Evolutionary conservation across 148 eudicot genomes (phyloP), one percentile per base, ranked within the genome.

Genomic region (Chenopodium quinoa): DNA sequence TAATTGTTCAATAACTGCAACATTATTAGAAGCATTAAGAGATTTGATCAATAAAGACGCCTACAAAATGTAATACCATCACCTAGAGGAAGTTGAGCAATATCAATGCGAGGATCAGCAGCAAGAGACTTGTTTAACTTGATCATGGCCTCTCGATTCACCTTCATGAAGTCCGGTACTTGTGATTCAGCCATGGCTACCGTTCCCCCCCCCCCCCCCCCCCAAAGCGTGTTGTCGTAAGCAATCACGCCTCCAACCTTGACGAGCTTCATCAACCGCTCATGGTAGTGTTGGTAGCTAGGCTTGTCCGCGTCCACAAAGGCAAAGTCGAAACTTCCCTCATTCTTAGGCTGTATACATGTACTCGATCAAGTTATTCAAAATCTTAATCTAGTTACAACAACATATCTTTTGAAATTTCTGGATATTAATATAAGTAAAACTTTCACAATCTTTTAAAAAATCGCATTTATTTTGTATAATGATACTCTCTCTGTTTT

Each of bases 231-330:
- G 80, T 92, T 89, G 77, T 91, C 96, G 22, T 88, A 91, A 9
- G 86, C 89, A 60, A 91, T 58, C 4, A 92, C n/a, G 8, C 96
- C 93, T 2, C 91, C 93, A 60, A 88, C 80, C 75, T 75, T 92
- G 20, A 92, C 80, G 29, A 92, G 78, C 71, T 89, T 90, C 62
- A 92, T 16, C 68, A 92, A 56, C 79, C 72, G 80, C 82, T 92
- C 90, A 17, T 92, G 93, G 78, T 91, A 92, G 19, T 88, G 84
- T 3, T 75, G 8, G 82, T 86, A 91, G 81, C 85, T 88, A 5
- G 47, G 34, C 82, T 91, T 92, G 86, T 92, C 90, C 9, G 96
- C 96, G 54, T 92, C 96, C 32, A 92, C 91, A 75, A 86, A 92
- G 10, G 90, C 94, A 75, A 88, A 92, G 66, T 92, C 97, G 65